Conservation (phyloP, 73 alveolate genomes). For the Stentor coeruleus region DNA sequence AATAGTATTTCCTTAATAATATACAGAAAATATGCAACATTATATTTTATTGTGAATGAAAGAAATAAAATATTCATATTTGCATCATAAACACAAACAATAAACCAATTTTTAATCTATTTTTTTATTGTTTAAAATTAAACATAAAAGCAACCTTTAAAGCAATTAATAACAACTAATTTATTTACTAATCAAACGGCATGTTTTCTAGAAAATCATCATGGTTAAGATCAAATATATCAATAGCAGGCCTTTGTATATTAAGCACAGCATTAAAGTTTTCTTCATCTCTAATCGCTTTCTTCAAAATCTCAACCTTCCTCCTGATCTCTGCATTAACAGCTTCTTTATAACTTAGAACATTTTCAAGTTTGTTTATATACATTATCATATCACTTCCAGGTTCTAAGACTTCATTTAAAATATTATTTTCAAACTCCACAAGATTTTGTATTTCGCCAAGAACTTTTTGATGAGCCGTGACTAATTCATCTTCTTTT, state of each 20-base stretch:
- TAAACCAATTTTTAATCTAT: no score
- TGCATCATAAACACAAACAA: no score
- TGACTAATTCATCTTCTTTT: no score
- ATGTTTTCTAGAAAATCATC: neutral
- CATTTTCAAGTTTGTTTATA: neutral
- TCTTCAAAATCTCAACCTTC: neutral
- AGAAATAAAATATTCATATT: no score
- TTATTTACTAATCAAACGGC: neutral
- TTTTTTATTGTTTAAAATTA: no score
- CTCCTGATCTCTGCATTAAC: neutral
- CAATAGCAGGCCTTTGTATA: neutral
- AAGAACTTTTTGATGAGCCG: neutral
- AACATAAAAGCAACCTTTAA: no score
- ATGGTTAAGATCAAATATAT: neutral
- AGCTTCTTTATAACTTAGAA: neutral
- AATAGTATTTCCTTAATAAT: no score
- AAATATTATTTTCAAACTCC: neutral
- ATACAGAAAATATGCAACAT: no score
- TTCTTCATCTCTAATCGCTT: neutral
- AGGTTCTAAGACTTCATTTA: neutral
- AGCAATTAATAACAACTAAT: no score
- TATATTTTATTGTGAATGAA: no score
- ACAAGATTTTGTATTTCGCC: neutral
- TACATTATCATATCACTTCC: no score
- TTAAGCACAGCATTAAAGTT: neutral